Conservation (phyloP, 352 stramenopile species). For the Globisporangium abappressorium region DNA sequence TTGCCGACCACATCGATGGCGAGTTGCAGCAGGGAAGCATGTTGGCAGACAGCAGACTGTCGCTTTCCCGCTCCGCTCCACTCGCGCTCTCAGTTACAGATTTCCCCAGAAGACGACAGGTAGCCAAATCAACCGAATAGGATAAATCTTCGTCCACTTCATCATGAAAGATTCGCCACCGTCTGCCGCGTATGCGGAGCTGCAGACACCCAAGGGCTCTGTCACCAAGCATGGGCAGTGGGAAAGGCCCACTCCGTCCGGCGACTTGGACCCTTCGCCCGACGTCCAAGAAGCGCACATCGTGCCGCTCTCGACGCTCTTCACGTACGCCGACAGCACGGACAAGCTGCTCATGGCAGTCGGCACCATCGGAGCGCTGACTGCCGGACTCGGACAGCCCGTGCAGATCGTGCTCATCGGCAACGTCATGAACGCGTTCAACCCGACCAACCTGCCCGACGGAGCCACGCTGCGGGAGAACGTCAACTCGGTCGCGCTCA, state of each 20-base stretch:
- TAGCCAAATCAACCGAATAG: background rate
- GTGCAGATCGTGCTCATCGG: constrained; percentile 73
- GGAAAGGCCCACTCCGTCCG: background rate
- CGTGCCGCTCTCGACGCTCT: constrained; percentile 16
- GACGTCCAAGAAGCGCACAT: background rate
- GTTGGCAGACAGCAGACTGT: background rate
- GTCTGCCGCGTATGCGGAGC: constrained; percentile 11
- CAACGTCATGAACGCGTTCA: constrained; percentile 71
- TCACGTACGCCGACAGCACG: constrained; percentile 34
- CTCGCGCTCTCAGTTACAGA: background rate
- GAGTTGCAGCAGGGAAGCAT: background rate
- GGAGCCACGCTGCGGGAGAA: constrained; percentile 5
- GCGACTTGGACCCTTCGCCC: background rate
- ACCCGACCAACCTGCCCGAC: constrained; percentile 28
- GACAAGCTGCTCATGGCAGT: constrained; percentile 61
- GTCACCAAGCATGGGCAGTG: background rate
- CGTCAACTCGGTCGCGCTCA: constrained; percentile 33
- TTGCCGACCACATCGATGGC: background rate
- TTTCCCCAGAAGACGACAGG: background rate
- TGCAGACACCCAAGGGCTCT: constrained; percentile 4
- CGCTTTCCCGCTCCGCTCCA: background rate
- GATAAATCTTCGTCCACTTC: background rate
- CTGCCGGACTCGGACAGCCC: constrained; percentile 46
- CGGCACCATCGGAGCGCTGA: constrained; percentile 39
- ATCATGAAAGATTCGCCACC: constrained; percentile 1